Base-by-base conservation (phyloP, 1,139 yeast genomes). In the Pichia sp. region DNA sequence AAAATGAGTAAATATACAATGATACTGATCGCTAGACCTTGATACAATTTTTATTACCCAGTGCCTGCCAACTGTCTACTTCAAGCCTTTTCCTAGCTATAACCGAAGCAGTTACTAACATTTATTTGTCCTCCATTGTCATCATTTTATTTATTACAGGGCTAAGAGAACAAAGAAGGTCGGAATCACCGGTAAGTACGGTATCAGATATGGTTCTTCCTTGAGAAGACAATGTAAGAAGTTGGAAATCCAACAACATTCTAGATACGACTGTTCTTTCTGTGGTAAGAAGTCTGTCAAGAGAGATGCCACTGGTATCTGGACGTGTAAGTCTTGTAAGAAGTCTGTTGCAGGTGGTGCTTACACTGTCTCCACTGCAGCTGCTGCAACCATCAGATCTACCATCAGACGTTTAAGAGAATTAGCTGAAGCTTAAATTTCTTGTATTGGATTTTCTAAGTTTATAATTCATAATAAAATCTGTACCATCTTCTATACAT, bases 331-430 rank as follows among this genome's bases (percentile, higher is more conserved):
- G 78, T 81, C 96, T 67, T 93, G 99, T 82, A 81, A 79, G 73
- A 93, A 90, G 87, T 87, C 96, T 70, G 90, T 93, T 75, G 99
- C 99, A 71, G 99, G 99, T 78, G 99, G 99, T 85, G 99, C 99
- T 80, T 95, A 95, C 93, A 85, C 97, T 73, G 93, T 93, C 67
- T 87, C 96, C 74, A 92, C 98, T 71, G 95, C 98, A 75, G 98
- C 99, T 76, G 99, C 99, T 75, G 96, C 97, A 79, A 95, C 99
- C 71, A 98, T 92, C 78, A 92, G 99, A 87, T 92, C 99, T 67
- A 93, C 99, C 79, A 93, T 95, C 83, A 93, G 99, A 85, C 96
- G 99, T 87, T 89, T 95, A 82, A 91, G 99, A 87, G 99, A 95
- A 76, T 79, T 95, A 84, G 97, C 96, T 81, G 99, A 95, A 83